A percentile compares a stretch with the other conserved stretches of the same genome.
Evolutionary conservation across 2,329 filamentous ascomycete species (phyloP).

Genomic region (Claviceps pazoutovae): DNA sequence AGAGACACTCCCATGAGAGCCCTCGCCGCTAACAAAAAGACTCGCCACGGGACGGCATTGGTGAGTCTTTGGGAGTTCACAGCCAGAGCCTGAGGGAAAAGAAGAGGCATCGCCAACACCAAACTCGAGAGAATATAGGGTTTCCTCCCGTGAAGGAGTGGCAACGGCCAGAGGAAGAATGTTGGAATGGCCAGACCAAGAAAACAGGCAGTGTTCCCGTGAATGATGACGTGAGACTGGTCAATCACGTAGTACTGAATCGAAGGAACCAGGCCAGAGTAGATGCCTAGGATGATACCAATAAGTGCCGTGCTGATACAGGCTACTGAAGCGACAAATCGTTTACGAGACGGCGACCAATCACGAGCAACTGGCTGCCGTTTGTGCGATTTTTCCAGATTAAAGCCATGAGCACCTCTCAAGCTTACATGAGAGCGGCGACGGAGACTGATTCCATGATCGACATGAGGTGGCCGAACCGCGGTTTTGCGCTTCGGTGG

Average conservation of each 20-base stretch:
- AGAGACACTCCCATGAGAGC: slow-evolving; percentile 53
- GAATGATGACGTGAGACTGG: slow-evolving; percentile 49
- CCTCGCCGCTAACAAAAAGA: slow-evolving; percentile 48
- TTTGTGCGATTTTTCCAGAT: slow-evolving; percentile 38
- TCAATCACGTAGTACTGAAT: slow-evolving; percentile 68
- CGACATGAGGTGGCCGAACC: slow-evolving; percentile 13
- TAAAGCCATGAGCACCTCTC: slow-evolving; percentile 34
- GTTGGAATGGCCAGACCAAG: slow-evolving; percentile 56
- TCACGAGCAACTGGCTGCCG: slow-evolving; percentile 57
- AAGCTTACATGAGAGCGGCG: slow-evolving; percentile 41
- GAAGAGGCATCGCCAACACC: slow-evolving; percentile 53
- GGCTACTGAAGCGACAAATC: slow-evolving; percentile 52
- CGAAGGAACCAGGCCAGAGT: slow-evolving; percentile 63
- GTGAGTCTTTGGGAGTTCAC: slow-evolving; percentile 44
- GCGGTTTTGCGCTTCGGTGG: slow-evolving; percentile 14
- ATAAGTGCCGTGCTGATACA: slow-evolving; percentile 61
- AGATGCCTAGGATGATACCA: slow-evolving; percentile 59
- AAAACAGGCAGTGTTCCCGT: slow-evolving; percentile 63
- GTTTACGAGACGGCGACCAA: slow-evolving; percentile 53
- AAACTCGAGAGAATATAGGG: slow-evolving; percentile 61
- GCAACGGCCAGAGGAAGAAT: slow-evolving; percentile 59
- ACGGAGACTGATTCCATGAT: slow-evolving; percentile 29
- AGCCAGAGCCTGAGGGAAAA: slow-evolving; percentile 62
- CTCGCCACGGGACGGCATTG: slow-evolving; percentile 39
- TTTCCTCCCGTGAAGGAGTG: slow-evolving; percentile 62